A percentile compares a stretch with the other conserved stretches of the same genome.
phyloP scores from a whole-genome alignment of 345 rosid species.

The Geranium brycei region DNA sequence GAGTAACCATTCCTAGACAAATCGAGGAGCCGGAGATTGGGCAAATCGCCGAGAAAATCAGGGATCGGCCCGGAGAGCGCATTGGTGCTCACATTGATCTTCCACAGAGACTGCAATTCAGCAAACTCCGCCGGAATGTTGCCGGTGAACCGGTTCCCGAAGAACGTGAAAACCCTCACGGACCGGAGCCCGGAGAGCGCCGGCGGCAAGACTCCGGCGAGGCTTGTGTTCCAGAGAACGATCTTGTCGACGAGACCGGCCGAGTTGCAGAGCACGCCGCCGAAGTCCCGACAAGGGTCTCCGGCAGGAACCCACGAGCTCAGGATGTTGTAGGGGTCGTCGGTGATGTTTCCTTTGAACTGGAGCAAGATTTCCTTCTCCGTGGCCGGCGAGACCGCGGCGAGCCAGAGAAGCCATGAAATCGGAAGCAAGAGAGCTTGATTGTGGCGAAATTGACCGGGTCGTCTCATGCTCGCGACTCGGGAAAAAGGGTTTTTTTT shows the following conservation, averaged over 20 bases:
- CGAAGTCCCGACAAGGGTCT: slow-evolving; percentile 49
- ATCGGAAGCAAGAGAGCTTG: slow-evolving; percentile 41
- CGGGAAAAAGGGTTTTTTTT: slow-evolving; percentile 1
- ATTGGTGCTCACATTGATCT: slow-evolving; percentile 87
- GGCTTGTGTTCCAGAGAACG: slow-evolving; percentile 77
- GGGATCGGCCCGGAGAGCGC: slow-evolving; percentile 80
- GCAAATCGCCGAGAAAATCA: slow-evolving; percentile 70
- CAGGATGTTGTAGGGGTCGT: slow-evolving; percentile 59
- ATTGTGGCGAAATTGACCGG: slow-evolving; percentile 19
- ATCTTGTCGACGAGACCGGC: slow-evolving; percentile 67
- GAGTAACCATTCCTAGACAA: slow-evolving; percentile 61
- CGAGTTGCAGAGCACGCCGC: slow-evolving; percentile 61
- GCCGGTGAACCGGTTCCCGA: slow-evolving; percentile 72
- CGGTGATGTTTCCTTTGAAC: slow-evolving; percentile 57
- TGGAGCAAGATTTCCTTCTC: slow-evolving; percentile 68
- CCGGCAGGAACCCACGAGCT: slow-evolving; percentile 49
- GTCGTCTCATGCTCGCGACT: slow-evolving; percentile 54
- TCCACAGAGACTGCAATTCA: slow-evolving; percentile 58
- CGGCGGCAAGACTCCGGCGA: slow-evolving; percentile 54
- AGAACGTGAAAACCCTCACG: slow-evolving; percentile 73
- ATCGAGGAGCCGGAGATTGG: slow-evolving; percentile 76
- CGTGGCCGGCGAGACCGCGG: slow-evolving; percentile 27
- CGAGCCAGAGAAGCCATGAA: slow-evolving; percentile 21
- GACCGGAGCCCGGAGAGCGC: slow-evolving; percentile 59
- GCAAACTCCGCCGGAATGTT: slow-evolving; percentile 65